These are phyloP conservation scores for Epichloe sp. DNA, from an alignment of 2,329 filamentous ascomycete species.

Conservation along the genomic window DNA sequence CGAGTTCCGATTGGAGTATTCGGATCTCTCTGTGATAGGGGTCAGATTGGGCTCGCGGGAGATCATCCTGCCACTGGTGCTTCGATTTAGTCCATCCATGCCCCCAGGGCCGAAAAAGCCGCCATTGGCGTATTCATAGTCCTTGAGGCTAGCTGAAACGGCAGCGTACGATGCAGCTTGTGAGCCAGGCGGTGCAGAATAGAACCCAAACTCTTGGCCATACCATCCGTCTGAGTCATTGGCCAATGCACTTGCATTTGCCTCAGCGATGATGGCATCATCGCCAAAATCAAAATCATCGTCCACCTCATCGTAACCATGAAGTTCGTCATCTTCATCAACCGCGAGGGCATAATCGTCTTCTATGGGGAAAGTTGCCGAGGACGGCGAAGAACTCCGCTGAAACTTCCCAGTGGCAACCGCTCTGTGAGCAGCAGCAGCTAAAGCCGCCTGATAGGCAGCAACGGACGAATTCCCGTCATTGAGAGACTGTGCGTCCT, in stretches of 20 bases:
- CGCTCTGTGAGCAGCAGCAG: constrained; percentile 66
- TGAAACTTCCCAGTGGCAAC: constrained; percentile 64
- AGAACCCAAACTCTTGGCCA: constrained; percentile 93
- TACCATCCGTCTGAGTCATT: constrained; percentile 92
- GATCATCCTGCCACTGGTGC: constrained; percentile 58
- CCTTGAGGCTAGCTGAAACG: constrained; percentile 17
- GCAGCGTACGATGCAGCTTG: constrained; percentile 32
- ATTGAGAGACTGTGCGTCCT: constrained; percentile 4
- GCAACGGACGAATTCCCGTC: constrained; percentile 24
- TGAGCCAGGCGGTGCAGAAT: constrained; percentile 45
- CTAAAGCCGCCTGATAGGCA: constrained; percentile 73
- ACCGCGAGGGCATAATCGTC: constrained; percentile 4
- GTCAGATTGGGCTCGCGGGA: constrained; percentile 85
- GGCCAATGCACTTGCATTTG: constrained; percentile 85
- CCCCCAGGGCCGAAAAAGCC: constrained; percentile 79
- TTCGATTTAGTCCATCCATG: constrained; percentile 40
- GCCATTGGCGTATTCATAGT: constrained; percentile 57
- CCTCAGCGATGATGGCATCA: constrained; percentile 84
- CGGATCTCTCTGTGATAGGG: constrained; percentile 88
- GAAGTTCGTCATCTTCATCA: constrained; percentile 13
- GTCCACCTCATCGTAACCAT: constrained; percentile 46
- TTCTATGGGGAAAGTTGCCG: constrained; percentile 7
- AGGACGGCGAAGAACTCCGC: constrained; percentile 36
- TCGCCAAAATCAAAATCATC: constrained; percentile 63
- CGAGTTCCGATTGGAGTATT: constrained; percentile 91